Conservation (phyloP, 1,139 yeast genomes). For the Protomyces arabidopsidicola region DNA sequence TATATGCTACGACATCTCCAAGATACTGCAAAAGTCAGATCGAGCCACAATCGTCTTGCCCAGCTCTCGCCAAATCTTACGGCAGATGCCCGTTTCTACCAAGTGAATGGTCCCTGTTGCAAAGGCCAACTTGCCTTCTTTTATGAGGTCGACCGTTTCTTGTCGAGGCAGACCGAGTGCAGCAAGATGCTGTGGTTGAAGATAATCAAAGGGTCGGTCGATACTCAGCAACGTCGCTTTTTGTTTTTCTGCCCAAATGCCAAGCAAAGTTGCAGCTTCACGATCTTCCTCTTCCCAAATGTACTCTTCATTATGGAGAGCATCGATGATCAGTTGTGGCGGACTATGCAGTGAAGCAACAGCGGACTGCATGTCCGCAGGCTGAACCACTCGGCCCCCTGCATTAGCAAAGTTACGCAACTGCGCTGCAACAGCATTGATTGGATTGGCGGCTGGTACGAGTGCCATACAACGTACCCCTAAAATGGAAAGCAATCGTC, state of each 20-base stretch:
- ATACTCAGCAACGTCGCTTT: background rate
- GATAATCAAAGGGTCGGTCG: background rate
- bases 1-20: background rate
- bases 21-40: background rate
- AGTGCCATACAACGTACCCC: conserved; percentile 9
- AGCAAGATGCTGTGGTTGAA: background rate
- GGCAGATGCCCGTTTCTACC: background rate
- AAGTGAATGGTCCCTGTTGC: background rate
- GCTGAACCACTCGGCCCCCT: conserved; percentile 4
- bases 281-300: background rate
- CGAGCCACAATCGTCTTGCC: background rate
- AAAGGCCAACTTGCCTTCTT: background rate
- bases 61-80: background rate
- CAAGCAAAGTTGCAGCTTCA: background rate
- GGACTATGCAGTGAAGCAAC: background rate
- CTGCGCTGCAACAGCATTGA: background rate
- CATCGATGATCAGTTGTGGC: background rate
- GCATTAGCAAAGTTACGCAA: conserved; percentile 1
- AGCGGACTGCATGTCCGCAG: background rate
- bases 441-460: conserved; percentile 1
- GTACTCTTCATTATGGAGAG: background rate
- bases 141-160: background rate
- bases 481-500: conserved; percentile 8
- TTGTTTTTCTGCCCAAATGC: background rate
- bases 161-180: background rate